A percentile compares a stretch with the other conserved stretches of the same genome.
Evolutionary conservation across 345 rosid genomes (phyloP).

Genomic region (Salix brachista): DNA sequence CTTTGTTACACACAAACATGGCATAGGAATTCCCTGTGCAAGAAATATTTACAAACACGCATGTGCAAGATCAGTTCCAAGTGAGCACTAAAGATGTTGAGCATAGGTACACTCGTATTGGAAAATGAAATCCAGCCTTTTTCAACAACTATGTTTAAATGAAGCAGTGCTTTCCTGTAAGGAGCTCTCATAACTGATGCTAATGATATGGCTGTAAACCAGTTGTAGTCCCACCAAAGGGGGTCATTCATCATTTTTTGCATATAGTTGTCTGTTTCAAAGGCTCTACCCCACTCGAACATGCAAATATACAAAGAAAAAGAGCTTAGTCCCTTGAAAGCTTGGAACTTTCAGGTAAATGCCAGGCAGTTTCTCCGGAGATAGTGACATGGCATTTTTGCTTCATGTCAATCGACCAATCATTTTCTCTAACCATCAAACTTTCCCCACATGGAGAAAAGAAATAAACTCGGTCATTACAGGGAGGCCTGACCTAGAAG

Average conservation of each 20-base stretch:
- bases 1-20: conserved; percentile 7
- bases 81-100: neutral
- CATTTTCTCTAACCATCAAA: neutral
- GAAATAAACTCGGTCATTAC: neutral
- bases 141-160: neutral
- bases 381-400: neutral
- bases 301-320: neutral
- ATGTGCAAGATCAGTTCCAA: neutral
- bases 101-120: neutral
- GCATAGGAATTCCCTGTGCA: neutral
- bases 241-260: neutral
- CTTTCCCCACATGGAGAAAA: neutral
- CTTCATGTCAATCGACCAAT: neutral
- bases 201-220: neutral
- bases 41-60: neutral
- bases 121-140: neutral
- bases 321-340: neutral
- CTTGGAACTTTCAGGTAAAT: neutral
- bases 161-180: neutral
- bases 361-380: neutral
- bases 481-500: neutral
- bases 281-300: neutral
- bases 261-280: neutral
- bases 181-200: neutral
- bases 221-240: neutral